These are phyloP conservation scores for Colletotrichum australisinense DNA, from an alignment of 2,329 filamentous ascomycete genomes.

Conservation along the genomic window DNA sequence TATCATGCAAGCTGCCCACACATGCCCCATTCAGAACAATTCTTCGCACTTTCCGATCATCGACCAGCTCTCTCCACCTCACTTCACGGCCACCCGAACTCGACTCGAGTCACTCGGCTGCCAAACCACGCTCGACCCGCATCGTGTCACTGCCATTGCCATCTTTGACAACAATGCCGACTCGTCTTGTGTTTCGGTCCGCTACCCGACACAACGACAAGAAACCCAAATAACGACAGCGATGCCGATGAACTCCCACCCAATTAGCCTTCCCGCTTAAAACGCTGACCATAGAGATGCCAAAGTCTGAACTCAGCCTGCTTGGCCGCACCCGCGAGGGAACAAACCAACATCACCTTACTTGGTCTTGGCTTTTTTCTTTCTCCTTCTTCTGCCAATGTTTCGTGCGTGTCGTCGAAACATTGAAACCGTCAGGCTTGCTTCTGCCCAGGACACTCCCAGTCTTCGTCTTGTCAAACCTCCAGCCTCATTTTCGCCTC, in stretches of 20 bases:
- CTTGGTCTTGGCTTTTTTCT: conserved; percentile 13
- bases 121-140: neutral
- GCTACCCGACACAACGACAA: neutral
- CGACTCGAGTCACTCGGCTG: neutral
- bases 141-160: neutral
- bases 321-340: neutral
- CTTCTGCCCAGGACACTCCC: neutral
- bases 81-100: neutral
- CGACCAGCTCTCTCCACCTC: neutral
- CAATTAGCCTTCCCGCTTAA: conserved; percentile 5
- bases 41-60: neutral
- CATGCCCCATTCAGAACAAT: neutral
- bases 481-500: conserved; percentile 6
- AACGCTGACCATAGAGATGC: conserved; percentile 1
- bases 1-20: conserved; percentile 10
- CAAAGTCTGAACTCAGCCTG: neutral
- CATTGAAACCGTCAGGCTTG: conserved; percentile 13
- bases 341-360: neutral
- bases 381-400: conserved; percentile 19
- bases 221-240: conserved; percentile 17
- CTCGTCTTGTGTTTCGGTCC: conserved; percentile 16
- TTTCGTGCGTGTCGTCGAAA: conserved; percentile 33
- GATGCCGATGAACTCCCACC: neutral
- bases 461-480: conserved; percentile 1
- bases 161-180: conserved; percentile 3